Evolutionary conservation across 805 yeast genomes (phyloP).

Genomic region (Ogataea parapolymorpha): DNA sequence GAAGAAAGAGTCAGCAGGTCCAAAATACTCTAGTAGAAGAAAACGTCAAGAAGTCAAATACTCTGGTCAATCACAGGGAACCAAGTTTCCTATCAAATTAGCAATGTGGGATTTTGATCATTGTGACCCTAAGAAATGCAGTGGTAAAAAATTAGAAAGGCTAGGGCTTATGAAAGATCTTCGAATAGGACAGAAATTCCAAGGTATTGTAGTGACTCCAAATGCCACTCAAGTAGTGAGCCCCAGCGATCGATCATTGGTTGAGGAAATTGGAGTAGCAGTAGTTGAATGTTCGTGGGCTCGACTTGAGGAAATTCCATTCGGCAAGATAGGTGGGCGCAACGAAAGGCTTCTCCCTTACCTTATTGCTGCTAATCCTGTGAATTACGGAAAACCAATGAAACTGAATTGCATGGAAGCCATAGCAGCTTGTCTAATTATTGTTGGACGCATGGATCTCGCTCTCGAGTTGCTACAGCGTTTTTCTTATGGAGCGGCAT

Average conservation of each 20-base stretch:
- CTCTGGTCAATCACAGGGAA: slow-evolving; percentile 13
- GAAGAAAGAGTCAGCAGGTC: slow-evolving; percentile 35
- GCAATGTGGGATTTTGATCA: slow-evolving; percentile 99
- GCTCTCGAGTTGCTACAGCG: slow-evolving; percentile 71
- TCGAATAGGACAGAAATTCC: slow-evolving; percentile 90
- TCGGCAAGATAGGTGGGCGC: slow-evolving; percentile 85
- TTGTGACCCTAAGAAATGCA: slow-evolving; percentile 96
- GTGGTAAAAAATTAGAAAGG: slow-evolving; percentile 90
- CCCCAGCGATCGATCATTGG: slow-evolving; percentile 77
- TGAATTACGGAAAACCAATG: slow-evolving; percentile 97
- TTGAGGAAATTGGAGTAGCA: slow-evolving; percentile 84
- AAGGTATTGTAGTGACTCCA: slow-evolving; percentile 89
- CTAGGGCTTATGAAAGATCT: slow-evolving; percentile 76
- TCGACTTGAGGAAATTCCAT: slow-evolving; percentile 93
- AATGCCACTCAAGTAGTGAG: slow-evolving; percentile 88
- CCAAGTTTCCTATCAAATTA: slow-evolving; percentile 70
- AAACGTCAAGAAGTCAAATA: slow-evolving; percentile 30
- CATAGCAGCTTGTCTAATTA: slow-evolving; percentile 93
- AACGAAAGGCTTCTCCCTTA: slow-evolving; percentile 87
- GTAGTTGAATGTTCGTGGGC: slow-evolving; percentile 99
- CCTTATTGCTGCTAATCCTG: slow-evolving; percentile 93
- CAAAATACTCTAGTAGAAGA: slow-evolving; percentile 52
- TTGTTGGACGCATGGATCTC: slow-evolving; percentile 89
- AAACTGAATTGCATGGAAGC: slow-evolving; percentile 95
- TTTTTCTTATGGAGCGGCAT: slow-evolving; percentile 93